phyloP scores from a whole-genome alignment of 257 asterid genomes.

The Salvia splendens region DNA sequence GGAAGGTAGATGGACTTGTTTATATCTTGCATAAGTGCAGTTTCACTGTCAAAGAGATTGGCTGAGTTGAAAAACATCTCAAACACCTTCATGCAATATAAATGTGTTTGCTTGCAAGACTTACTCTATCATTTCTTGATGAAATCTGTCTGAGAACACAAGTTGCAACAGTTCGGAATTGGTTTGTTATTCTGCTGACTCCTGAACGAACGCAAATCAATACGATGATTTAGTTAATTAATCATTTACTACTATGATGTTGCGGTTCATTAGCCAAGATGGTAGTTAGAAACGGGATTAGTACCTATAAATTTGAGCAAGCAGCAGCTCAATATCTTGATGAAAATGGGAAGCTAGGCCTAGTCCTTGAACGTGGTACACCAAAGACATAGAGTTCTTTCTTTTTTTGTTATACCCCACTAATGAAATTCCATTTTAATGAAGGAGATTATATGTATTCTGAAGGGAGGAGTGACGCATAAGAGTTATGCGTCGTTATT shows the following conservation, averaged over 20 bases:
- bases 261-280: background rate
- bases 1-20: slow-evolving; percentile 57
- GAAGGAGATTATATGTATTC: no score
- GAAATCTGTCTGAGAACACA: slow-evolving; percentile 36
- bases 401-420: slow-evolving; percentile 33
- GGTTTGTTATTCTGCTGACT: slow-evolving; percentile 19
- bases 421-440: no score
- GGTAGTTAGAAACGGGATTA: background rate
- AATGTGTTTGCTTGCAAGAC: slow-evolving; percentile 46
- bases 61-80: slow-evolving; percentile 57
- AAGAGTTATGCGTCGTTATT: no score
- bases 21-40: slow-evolving; percentile 47
- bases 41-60: slow-evolving; percentile 47
- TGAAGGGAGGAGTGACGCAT: no score
- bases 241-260: no score
- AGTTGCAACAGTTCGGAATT: slow-evolving; percentile 32
- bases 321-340: slow-evolving; percentile 42
- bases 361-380: slow-evolving; percentile 56
- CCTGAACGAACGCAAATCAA: slow-evolving; percentile 21
- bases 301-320: slow-evolving; percentile 48
- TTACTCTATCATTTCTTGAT: slow-evolving; percentile 30
- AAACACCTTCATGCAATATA: slow-evolving; percentile 51
- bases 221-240: background rate
- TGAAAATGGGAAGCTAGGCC: slow-evolving; percentile 53
- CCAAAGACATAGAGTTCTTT: slow-evolving; percentile 54